Percentiles rank a stretch among this genome's conserved stretches.
phyloP scores from a whole-genome alignment of 2,329 filamentous ascomycete species.

The Penicillium psychrosexuale region DNA sequence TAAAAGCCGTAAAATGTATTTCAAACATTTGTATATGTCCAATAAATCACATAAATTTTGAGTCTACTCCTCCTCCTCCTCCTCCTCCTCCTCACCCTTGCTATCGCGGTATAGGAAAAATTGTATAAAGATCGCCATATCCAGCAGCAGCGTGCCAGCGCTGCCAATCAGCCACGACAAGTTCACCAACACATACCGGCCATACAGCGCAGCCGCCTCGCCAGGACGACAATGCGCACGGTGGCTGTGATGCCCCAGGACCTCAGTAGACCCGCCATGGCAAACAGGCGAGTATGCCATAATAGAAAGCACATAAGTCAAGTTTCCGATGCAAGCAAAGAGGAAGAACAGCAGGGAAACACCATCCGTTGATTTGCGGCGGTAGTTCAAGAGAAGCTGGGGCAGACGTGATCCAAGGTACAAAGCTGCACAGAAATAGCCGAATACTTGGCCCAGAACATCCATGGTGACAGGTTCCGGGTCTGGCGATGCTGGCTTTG shows the following conservation, averaged over 20 bases:
- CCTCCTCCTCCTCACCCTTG: conserved; percentile 20
- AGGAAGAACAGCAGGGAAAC: conserved; percentile 93
- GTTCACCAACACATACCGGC: conserved; percentile 82
- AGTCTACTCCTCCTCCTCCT: conserved; percentile 14
- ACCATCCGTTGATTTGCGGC: conserved; percentile 88
- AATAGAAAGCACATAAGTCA: conserved; percentile 90
- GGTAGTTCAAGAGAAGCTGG: conserved; percentile 87
- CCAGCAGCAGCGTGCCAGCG: conserved; percentile 78
- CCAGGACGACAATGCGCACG: conserved; percentile 56
- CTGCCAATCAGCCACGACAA: conserved; percentile 87
- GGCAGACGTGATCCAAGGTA: conserved; percentile 89
- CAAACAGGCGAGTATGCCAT: conserved; percentile 82
- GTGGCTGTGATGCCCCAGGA: conserved; percentile 7
- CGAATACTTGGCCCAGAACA: conserved; percentile 80
- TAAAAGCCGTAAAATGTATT: background rate
- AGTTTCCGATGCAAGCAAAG: conserved; percentile 91
- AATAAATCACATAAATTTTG: background rate
- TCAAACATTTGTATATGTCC: background rate
- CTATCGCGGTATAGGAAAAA: conserved; percentile 74
- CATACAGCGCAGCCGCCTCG: conserved; percentile 67
- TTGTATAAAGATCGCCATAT: conserved; percentile 83
- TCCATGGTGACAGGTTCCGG: conserved; percentile 60
- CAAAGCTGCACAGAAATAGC: conserved; percentile 83
- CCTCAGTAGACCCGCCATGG: conserved; percentile 20
- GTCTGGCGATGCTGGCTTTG: conserved; percentile 18